Percentiles rank a stretch among this genome's conserved stretches.
These are phyloP conservation scores for Acer yangbiense DNA, from an alignment of 345 rosid genomes.

Conservation along the genomic window DNA sequence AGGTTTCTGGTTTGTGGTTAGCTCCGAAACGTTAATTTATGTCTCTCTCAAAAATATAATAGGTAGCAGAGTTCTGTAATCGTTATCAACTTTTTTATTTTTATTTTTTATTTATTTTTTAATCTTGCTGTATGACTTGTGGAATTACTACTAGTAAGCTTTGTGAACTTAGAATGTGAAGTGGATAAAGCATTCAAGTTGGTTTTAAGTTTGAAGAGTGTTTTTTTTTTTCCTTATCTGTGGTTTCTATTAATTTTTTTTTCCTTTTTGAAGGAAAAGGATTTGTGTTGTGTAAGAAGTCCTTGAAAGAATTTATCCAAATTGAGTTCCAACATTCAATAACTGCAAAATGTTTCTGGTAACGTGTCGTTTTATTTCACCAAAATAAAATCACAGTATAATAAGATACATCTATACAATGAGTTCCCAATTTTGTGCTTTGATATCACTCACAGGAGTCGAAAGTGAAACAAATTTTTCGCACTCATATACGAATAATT, in stretches of 20 bases:
- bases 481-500: background rate
- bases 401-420: background rate
- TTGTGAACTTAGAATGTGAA: conserved; percentile 27
- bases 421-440: background rate
- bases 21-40: conserved; percentile 14
- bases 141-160: conserved; percentile 19
- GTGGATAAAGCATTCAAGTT: conserved; percentile 25
- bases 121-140: conserved; percentile 22
- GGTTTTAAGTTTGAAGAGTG: background rate
- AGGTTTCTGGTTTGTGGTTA: conserved; percentile 19
- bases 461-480: background rate
- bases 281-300: background rate
- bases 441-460: background rate
- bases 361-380: background rate
- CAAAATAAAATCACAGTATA: background rate
- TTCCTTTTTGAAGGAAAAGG: conserved; percentile 1
- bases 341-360: background rate
- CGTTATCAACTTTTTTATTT: too few species aligned
- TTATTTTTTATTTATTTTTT: too few species aligned
- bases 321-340: background rate
- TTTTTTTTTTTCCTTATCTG: background rate
- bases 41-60: conserved; percentile 6
- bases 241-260: conserved; percentile 16
- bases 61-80: conserved; percentile 16
- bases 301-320: background rate